Conservation (phyloP, 1,139 yeast species). For the Lodderomyces metapsilosis region DNA sequence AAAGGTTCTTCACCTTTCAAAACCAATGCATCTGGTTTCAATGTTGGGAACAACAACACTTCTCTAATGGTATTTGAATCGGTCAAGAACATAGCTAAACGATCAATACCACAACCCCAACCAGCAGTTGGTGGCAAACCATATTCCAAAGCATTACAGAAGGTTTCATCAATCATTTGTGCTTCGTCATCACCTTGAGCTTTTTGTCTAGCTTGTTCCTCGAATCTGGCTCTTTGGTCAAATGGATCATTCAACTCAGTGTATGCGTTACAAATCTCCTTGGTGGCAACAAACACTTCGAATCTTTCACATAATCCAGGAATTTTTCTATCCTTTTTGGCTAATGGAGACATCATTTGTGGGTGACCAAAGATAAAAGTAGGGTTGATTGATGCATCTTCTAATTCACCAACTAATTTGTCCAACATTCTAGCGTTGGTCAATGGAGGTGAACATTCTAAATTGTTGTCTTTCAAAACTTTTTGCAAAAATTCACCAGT, state of each 20-base stretch:
- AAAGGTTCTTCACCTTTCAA: conserved; percentile 37
- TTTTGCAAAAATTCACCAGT: conserved; percentile 88
- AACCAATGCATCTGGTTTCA: conserved; percentile 77
- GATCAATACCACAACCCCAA: conserved; percentile 99
- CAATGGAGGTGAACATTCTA: conserved; percentile 94
- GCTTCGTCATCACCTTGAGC: conserved; percentile 99
- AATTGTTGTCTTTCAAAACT: conserved; percentile 71
- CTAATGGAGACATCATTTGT: conserved; percentile 99
- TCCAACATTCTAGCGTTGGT: conserved; percentile 99
- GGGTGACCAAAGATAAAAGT: conserved; percentile 98
- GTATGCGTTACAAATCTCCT: conserved; percentile 97
- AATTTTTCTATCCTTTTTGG: conserved; percentile 87
- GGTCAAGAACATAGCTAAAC: conserved; percentile 97
- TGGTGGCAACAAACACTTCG: conserved; percentile 97
- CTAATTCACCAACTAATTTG: conserved; percentile 92
- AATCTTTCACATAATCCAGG: conserved; percentile 98
- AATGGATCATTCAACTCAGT: conserved; percentile 99
- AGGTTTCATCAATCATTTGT: conserved; percentile 91
- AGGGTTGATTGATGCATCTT: conserved; percentile 92
- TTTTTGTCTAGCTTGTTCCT: conserved; percentile 98
- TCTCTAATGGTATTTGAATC: conserved; percentile 97
- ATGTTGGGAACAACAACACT: conserved; percentile 96
- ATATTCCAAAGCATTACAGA: conserved; percentile 96
- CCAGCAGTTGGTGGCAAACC: conserved; percentile 99
- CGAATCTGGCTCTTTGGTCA: conserved; percentile 95